Percentiles rank a stretch among this genome's conserved stretches.
Evolutionary conservation across 495 filamentous ascomycete genomes (phyloP).

Genomic region (Oleoguttula mirabilis): DNA sequence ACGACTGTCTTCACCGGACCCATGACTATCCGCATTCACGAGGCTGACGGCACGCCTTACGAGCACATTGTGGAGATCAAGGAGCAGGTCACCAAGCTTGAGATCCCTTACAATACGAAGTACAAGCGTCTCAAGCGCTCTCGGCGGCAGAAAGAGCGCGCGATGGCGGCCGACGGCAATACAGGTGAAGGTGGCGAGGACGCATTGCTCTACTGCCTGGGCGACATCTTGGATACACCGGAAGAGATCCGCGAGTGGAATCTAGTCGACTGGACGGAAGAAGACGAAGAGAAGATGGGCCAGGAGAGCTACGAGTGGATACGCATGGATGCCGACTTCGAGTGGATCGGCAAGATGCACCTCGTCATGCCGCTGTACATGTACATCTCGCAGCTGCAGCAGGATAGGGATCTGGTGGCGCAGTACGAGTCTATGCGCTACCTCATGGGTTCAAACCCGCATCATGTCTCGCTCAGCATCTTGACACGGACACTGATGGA

Average conservation of each 20-base stretch:
- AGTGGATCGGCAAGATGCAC: slow-evolving; percentile 80
- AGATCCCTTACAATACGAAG: slow-evolving; percentile 98
- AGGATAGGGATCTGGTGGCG: slow-evolving; percentile 91
- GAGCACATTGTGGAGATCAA: slow-evolving; percentile 96
- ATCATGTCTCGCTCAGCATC: slow-evolving; percentile 72
- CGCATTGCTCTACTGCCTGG: slow-evolving; percentile 78
- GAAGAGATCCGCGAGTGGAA: slow-evolving; percentile 77
- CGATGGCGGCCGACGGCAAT: slow-evolving; percentile 47
- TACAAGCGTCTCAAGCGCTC: slow-evolving; percentile 95
- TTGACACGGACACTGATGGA: slow-evolving; percentile 84
- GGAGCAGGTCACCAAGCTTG: slow-evolving; percentile 65
- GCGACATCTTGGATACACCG: slow-evolving; percentile 72
- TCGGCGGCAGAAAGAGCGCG: slow-evolving; percentile 72
- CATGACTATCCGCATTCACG: slow-evolving; percentile 95
- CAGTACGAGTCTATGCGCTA: slow-evolving; percentile 72
- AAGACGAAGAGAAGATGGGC: slow-evolving; percentile 80
- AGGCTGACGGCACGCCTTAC: slow-evolving; percentile 96
- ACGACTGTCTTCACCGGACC: slow-evolving; percentile 82
- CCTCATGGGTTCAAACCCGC: slow-evolving; percentile 45
- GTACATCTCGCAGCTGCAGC: slow-evolving; percentile 93
- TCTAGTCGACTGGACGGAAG: slow-evolving; percentile 73
- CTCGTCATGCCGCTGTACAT: slow-evolving; percentile 84
- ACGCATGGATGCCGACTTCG: slow-evolving; percentile 92
- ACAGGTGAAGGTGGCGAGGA: slow-evolving; percentile 65
- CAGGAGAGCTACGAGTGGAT: slow-evolving; percentile 98